Conservation (phyloP, 2,329 filamentous ascomycete species). For the Pseudogymnoascus sp. region DNA sequence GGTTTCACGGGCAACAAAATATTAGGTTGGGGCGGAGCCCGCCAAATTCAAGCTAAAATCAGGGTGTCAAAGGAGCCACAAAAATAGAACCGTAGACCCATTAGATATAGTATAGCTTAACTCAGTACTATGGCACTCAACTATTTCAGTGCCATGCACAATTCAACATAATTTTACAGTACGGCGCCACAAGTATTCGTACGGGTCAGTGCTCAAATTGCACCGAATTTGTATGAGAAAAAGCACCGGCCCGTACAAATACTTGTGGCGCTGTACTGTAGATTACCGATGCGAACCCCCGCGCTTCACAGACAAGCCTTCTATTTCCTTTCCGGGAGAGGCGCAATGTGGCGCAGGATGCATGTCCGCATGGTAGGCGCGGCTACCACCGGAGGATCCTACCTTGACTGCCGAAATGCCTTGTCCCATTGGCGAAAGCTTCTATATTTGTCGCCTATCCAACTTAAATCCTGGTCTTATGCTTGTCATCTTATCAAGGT, state of each 20-base stretch:
- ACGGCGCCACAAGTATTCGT: too few relatives aligned
- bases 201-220: too few relatives aligned
- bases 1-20: too few relatives aligned
- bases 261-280: too few relatives aligned
- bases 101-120: not conserved
- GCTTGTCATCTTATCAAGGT: too few relatives aligned
- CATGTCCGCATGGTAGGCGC: not conserved
- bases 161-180: too few relatives aligned
- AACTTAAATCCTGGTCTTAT: too few relatives aligned
- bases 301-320: not conserved
- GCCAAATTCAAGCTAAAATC: not conserved
- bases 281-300: not conserved
- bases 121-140: not conserved
- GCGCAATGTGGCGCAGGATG: not conserved
- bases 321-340: not conserved
- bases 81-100: not conserved
- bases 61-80: not conserved
- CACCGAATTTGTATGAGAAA: too few relatives aligned
- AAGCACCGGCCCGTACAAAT: too few relatives aligned
- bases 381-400: not conserved
- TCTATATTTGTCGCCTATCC: not conserved
- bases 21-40: not conserved
- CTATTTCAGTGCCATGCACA: not conserved
- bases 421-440: not conserved
- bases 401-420: not conserved